These are phyloP conservation scores for Nevesoporus exiguus DNA, from an alignment of 768 basidiomycete genomes.

Conservation along the genomic window DNA sequence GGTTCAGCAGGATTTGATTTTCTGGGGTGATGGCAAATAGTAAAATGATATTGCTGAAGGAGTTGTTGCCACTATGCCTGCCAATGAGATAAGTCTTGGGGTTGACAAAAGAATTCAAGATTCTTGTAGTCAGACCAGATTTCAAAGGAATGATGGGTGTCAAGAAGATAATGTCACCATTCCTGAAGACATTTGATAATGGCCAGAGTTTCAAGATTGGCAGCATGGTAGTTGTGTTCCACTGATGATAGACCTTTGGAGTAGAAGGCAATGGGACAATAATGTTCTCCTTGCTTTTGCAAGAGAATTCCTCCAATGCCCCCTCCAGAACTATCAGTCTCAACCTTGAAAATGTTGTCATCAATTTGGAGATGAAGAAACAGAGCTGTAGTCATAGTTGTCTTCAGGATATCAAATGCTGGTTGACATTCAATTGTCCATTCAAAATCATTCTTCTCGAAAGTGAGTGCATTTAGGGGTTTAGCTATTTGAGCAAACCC, in stretches of 20 bases:
- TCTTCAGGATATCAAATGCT: background rate
- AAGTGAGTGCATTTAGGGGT: background rate
- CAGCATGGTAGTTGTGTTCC: background rate
- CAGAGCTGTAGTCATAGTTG: background rate
- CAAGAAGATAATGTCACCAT: background rate
- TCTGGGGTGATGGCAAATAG: rapidly evolving
- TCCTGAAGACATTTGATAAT: background rate
- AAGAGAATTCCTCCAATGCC: background rate
- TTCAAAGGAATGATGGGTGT: background rate
- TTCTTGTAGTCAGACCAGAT: background rate
- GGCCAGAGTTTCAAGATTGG: background rate
- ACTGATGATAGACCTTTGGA: background rate
- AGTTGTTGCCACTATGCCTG: background rate
- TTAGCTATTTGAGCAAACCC: background rate
- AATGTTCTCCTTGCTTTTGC: background rate
- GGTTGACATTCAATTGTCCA: background rate
- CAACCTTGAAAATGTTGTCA: background rate
- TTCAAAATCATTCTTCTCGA: background rate
- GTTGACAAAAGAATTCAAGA: background rate
- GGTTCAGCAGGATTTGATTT: background rate
- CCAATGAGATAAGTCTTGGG: background rate
- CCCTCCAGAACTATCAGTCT: background rate
- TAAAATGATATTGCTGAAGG: background rate
- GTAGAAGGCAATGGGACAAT: background rate
- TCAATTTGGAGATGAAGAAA: background rate